Conservation (phyloP, 2,329 filamentous ascomycete genomes). For the Westerdykella ornata region DNA sequence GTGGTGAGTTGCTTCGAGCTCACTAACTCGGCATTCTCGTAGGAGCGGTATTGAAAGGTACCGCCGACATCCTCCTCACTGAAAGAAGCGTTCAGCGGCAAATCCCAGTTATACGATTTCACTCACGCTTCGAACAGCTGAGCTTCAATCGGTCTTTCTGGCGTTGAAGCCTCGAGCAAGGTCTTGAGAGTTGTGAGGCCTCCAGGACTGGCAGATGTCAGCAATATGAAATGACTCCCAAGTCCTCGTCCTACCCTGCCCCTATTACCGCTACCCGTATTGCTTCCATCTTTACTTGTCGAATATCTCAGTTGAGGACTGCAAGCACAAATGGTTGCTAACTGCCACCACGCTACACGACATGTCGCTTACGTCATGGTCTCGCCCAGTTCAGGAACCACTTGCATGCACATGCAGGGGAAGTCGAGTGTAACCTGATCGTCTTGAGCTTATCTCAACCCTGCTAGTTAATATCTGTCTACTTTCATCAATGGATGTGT, state of each 20-base stretch:
- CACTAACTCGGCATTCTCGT: constrained; percentile 48
- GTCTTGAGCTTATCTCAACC: too few relatives aligned
- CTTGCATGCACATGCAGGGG: too few relatives aligned
- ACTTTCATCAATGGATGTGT: too few relatives aligned
- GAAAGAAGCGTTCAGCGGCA: neutral
- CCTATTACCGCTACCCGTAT: constrained; percentile 27
- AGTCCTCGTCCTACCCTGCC: constrained; percentile 16
- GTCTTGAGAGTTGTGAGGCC: constrained; percentile 27
- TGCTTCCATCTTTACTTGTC: constrained; percentile 7
- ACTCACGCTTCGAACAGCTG: constrained; percentile 41
- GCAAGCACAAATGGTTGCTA: too few relatives aligned
- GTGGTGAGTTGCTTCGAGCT: constrained; percentile 47
- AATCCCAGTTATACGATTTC: too few relatives aligned
- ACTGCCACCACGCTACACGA: too few relatives aligned
- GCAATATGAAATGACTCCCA: neutral
- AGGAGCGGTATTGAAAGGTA: constrained; percentile 44
- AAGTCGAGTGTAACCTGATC: too few relatives aligned
- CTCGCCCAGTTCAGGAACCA: too few relatives aligned
- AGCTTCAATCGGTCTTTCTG: constrained; percentile 36
- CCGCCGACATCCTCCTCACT: constrained; percentile 42
- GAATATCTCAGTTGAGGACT: too few relatives aligned
- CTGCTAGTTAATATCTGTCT: too few relatives aligned
- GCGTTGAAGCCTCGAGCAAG: constrained; percentile 25
- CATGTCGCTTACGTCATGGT: too few relatives aligned
- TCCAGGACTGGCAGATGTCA: constrained; percentile 14